Conservation (phyloP, 140 eudicot species). For the Flaveria floridana region DNA sequence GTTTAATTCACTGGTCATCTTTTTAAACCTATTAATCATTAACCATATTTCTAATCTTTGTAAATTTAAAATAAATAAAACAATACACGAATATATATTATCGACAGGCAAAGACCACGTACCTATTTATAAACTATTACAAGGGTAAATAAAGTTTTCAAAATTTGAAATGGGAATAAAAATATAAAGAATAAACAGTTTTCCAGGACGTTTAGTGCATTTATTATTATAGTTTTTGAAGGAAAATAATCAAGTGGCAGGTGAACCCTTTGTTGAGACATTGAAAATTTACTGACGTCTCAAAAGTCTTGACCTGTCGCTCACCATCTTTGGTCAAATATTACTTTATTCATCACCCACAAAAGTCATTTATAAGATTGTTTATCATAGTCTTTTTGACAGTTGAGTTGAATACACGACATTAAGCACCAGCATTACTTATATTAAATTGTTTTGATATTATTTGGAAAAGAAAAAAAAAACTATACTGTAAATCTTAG, state of each 20-base stretch:
- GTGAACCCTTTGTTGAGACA: conserved; percentile 29
- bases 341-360: conserved; percentile 13
- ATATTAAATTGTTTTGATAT: too few relatives aligned
- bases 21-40: not conserved
- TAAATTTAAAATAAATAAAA: not conserved
- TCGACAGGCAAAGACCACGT: conserved; percentile 16
- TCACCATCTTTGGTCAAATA: conserved; percentile 30
- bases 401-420: not conserved
- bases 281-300: not conserved
- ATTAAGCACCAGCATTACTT: not conserved
- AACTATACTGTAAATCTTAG: not conserved
- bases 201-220: conserved; percentile 23
- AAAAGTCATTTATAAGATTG: not conserved
- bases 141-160: not conserved
- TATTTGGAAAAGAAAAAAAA: too few relatives aligned
- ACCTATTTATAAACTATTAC: not conserved
- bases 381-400: not conserved
- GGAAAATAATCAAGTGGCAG: conserved; percentile 27
- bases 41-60: not conserved
- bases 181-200: conserved; percentile 8
- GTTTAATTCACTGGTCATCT: not conserved
- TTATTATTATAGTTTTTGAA: conserved; percentile 13
- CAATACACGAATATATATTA: not conserved
- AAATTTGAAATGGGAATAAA: not conserved
- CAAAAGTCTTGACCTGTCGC: conserved; percentile 29